Percentiles rank a stretch among this genome's conserved stretches.
Evolutionary conservation across 192 early-diverging fungal species (phyloP).

Genomic region (Entophlyctis helioformis): DNA sequence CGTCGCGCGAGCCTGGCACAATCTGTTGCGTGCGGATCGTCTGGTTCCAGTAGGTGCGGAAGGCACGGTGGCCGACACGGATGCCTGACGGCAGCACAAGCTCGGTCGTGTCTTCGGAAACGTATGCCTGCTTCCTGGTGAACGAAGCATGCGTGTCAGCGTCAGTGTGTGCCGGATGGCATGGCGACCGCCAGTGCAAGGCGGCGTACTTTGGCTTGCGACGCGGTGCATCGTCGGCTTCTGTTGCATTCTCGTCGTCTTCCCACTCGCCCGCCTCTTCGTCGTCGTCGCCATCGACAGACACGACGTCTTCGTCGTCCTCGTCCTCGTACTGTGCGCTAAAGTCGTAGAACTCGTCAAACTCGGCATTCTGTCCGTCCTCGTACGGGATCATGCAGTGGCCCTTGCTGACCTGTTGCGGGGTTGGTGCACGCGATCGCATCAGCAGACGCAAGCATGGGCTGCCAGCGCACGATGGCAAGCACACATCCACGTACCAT

Average conservation of each 20-base stretch:
- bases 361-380: constrained; percentile 79
- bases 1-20: too few species aligned
- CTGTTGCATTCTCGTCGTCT: constrained; percentile 3
- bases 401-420: constrained; percentile 69
- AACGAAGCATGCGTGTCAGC: too few species aligned
- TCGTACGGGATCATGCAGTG: constrained; percentile 97
- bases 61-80: constrained; percentile 66
- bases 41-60: constrained; percentile 81
- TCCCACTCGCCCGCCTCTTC: constrained; percentile 8
- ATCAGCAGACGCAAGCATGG: too few species aligned
- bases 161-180: too few species aligned
- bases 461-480: too few species aligned
- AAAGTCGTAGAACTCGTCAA: constrained; percentile 96
- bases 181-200: too few species aligned
- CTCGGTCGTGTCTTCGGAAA: constrained; percentile 73
- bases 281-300: constrained; percentile 17
- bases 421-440: too few species aligned
- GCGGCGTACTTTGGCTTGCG: background rate
- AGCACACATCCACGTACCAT: constrained; percentile 59
- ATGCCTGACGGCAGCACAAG: constrained; percentile 78
- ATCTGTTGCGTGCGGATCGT: constrained; percentile 36
- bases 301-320: constrained; percentile 21
- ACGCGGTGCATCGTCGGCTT: background rate
- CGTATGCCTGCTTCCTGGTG: too few species aligned
- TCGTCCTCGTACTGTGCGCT: constrained; percentile 47